Evolutionary conservation across 2,329 filamentous ascomycete species (phyloP), one percentile per base, ranked within the genome.

Genomic region (Xylariaceae sp.): DNA sequence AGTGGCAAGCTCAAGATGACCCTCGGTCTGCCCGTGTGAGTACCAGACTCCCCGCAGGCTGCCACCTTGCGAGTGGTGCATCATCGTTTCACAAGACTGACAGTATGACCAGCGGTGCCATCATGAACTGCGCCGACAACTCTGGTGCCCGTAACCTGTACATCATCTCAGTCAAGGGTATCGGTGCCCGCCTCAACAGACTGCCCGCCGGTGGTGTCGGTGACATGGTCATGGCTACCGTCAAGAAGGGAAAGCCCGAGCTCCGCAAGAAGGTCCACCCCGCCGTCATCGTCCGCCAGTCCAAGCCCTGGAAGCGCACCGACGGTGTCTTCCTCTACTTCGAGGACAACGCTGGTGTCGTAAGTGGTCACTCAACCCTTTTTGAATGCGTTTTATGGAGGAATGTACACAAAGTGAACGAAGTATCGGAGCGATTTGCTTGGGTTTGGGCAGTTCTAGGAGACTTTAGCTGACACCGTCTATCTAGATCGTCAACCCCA

Each of bases 1-100:
- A 55, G 94, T 85, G 95, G 95, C 89, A 99, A 99, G 89, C 89
- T 97, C 71, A 97, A 96, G 89, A 99, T 99, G 94, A 96, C 94
- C 76, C 90, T 99, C 78, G 94, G 90, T 96, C 90, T 99, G 71
- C 94, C 94, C 79, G 90, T 96, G 91, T 96, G 95, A 76, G 90
- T 89, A 58, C 44, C 49, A 31, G 49, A 40, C 15, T 39, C 45
- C 19, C 31, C 33, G 45, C 54, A 52, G 58, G 12, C n/a, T 60
- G 55, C 62, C 56, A 58, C 6, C 7, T 18, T 6, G 11, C 22
- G 22, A 39, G 19, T 33, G 38, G 27, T n/a, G 14, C 32, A 12
- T 27, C 18, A 27, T 17, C 14, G 38, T 27, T 36, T 38, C 19
- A 19, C 11, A 11, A 6, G 32, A 44, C 60, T 62, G 57, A 62